These are phyloP conservation scores for Pseudonectria buxi DNA, from an alignment of 2,329 filamentous ascomycete species.

Conservation along the genomic window DNA sequence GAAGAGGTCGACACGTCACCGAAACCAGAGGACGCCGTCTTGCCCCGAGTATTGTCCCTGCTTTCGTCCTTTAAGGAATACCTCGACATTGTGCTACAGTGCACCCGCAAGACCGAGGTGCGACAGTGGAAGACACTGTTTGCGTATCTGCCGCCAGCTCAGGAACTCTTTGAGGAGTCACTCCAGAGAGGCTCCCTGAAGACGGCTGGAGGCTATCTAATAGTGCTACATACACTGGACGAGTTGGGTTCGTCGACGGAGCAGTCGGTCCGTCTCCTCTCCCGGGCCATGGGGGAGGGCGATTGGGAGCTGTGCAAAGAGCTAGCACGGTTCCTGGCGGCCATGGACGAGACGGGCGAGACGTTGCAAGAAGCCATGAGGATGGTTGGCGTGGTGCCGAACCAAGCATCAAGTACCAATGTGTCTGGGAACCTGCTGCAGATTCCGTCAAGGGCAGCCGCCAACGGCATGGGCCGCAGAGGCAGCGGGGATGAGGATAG, in stretches of 20 bases:
- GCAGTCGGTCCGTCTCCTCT: conserved; percentile 74
- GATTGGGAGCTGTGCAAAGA: conserved; percentile 98
- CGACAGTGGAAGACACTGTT: conserved; percentile 94
- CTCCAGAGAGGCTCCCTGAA: conserved; percentile 79
- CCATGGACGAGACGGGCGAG: conserved; percentile 79
- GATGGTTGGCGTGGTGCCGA: conserved; percentile 42
- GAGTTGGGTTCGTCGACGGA: conserved; percentile 63
- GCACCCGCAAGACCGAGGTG: conserved; percentile 93
- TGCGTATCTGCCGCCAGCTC: conserved; percentile 79
- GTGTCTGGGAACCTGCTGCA: conserved; percentile 24
- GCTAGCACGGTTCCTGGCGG: conserved; percentile 87
- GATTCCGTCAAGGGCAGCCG: conserved; percentile 23
- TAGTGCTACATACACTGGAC: conserved; percentile 80
- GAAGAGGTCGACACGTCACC: conserved; percentile 78
- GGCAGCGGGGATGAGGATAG: conserved; percentile 28
- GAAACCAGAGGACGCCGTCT: conserved; percentile 54
- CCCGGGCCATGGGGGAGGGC: conserved; percentile 70
- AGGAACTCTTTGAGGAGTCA: conserved; percentile 89
- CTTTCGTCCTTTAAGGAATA: conserved; percentile 74
- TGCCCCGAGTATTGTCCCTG: conserved; percentile 57
- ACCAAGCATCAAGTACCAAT: conserved; percentile 23
- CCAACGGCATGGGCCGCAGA: conserved; percentile 25
- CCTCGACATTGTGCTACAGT: conserved; percentile 92
- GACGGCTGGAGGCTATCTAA: conserved; percentile 92
- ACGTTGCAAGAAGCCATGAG: conserved; percentile 68